Conservation (phyloP, 345 rosid genomes). For the Boechera retrofracta region DNA sequence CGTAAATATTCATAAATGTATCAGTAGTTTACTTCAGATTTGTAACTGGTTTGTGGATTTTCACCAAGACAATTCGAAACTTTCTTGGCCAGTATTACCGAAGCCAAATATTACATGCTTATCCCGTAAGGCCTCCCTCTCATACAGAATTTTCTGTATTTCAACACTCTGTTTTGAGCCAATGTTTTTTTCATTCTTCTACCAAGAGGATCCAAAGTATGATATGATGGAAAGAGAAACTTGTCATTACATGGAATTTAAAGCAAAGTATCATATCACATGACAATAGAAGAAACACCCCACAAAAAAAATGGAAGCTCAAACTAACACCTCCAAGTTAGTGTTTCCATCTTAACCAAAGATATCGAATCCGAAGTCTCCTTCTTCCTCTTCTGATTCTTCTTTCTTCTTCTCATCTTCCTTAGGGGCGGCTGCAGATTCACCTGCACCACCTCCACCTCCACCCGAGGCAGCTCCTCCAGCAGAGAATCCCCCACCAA, state of each 20-base stretch:
- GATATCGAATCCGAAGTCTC: slow-evolving; percentile 67
- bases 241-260: slow-evolving; percentile 2
- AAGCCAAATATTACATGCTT: not conserved
- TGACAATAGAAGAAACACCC: not conserved
- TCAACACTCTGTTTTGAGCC: not conserved
- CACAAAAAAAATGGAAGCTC: not conserved
- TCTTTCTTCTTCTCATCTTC: slow-evolving; percentile 66
- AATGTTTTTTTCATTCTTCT: not conserved
- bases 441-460: slow-evolving; percentile 43
- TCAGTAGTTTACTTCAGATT: slow-evolving; percentile 16
- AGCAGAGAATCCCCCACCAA: slow-evolving; percentile 54
- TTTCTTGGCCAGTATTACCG: slow-evolving; percentile 4
- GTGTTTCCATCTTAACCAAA: slow-evolving; percentile 51
- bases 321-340: not conserved
- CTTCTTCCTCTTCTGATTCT: slow-evolving; percentile 65
- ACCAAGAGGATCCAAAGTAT: not conserved
- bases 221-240: not conserved
- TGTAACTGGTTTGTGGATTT: slow-evolving; percentile 32
- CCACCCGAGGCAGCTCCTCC: slow-evolving; percentile 51
- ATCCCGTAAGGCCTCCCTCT: not conserved
- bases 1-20: slow-evolving; percentile 40
- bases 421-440: slow-evolving; percentile 50
- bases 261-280: not conserved
- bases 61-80: slow-evolving; percentile 22
- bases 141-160: not conserved